Evolutionary conservation across 306 rosid genomes (phyloP), one percentile per base, ranked within the genome.

Genomic region (Albizia julibrissin): DNA sequence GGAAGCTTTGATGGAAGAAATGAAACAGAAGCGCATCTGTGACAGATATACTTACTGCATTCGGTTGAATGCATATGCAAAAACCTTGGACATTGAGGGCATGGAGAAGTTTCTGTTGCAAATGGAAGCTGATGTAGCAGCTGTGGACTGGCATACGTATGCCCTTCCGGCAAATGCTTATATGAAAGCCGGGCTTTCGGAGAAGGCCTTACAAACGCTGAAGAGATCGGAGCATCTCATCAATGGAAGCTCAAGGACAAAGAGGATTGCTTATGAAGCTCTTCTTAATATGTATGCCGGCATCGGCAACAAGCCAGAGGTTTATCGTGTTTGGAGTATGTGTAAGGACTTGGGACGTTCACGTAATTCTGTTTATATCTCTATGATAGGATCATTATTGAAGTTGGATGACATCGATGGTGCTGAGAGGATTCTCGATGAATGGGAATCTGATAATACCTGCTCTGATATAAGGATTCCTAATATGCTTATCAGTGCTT

Each of bases 381-480:
- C 84, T 61, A 81, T 89, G 71, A 8, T 91, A 22, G 83, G 81
- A 59, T 83, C 92, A 61, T 82, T 89, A 21, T 56, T 87, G 84
- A 89, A 84, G 89, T 74, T 91, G 42, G 87, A 87, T 85, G 89
- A 89, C 86, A 67, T 87, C 56, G 85, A 84, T 39, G 87, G 87
- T n/a, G 87, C 89, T 39, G 91, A 89, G 81, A 82, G 50, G 78
- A 79, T 91, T 46, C 47, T 89, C 82, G 83, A 75, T 76, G 91
- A 89, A 39, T 89, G 92, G 92, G 90, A 89, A 82, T 84, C 84
- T 39, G 81, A 10, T 6, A 33, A 50, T 9, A 81, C 85, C 10
- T 50, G 34, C 50, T 80, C 86, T 67, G 92, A 89, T 79, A 12
- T 62, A 19, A 82, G 80, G 59, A 72, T 91, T 75, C 87, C 91